Evolutionary conservation across 2,329 filamentous ascomycete species (phyloP).

Genomic region (Trichoderma atroviride): DNA sequence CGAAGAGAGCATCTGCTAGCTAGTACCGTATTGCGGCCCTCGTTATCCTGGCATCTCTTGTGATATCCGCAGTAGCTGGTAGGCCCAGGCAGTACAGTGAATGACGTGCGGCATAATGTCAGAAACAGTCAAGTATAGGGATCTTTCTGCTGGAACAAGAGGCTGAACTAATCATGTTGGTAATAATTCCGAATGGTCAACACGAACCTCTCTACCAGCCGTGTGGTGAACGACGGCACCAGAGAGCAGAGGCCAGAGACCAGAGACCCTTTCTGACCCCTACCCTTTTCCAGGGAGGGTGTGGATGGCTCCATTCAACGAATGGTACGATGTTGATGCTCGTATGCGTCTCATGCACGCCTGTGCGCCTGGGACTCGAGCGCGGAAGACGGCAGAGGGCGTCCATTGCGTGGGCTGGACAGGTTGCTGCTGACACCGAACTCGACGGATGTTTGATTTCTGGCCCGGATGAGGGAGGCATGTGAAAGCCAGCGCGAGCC

Average conservation of each 20-base stretch:
- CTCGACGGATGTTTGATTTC: background rate
- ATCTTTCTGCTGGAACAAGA: background rate
- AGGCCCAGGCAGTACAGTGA: background rate
- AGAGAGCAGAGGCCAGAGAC: background rate
- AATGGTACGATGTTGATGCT: constrained; percentile 13
- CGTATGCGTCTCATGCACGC: constrained; percentile 13
- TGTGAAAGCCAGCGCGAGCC: background rate
- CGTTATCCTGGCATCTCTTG: background rate
- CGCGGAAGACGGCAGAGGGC: background rate
- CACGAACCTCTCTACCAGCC: background rate
- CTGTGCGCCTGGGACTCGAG: background rate
- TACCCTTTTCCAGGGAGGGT: background rate
- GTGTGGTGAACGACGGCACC: constrained; percentile 5
- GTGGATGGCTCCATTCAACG: constrained; percentile 3
- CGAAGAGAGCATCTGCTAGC: background rate
- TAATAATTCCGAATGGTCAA: background rate
- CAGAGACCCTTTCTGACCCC: background rate
- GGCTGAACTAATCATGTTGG: background rate
- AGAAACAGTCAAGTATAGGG: too few species aligned
- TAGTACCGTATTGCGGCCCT: background rate
- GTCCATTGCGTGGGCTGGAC: background rate
- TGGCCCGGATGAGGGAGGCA: background rate
- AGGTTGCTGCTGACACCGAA: constrained; percentile 8
- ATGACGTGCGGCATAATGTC: background rate
- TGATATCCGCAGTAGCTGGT: background rate